phyloP scores from a whole-genome alignment of 306 rosid genomes.

The Trichosanthes cucumerina region DNA sequence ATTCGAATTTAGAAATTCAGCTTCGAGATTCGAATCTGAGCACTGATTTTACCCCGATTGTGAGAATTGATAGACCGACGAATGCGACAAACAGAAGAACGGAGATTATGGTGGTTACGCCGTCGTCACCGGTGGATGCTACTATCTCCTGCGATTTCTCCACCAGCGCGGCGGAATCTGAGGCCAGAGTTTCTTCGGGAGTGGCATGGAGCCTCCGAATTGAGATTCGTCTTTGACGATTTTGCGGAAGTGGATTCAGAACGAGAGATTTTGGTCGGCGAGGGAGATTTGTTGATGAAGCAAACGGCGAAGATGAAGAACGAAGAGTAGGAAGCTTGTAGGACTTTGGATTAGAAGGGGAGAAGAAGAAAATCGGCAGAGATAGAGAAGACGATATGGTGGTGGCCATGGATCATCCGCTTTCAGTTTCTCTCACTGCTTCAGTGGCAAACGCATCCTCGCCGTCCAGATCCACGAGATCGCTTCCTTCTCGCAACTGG shows the following conservation, averaged over 20 bases:
- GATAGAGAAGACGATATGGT: conserved; percentile 33
- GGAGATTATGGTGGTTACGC: conserved; percentile 32
- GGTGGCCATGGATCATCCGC: conserved; percentile 55
- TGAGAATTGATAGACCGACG: conserved; percentile 56
- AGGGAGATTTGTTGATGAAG: conserved; percentile 12
- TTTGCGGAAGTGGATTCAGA: conserved; percentile 14
- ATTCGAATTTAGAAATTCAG: neutral
- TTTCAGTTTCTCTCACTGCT: conserved; percentile 9
- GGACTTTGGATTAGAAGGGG: conserved; percentile 20
- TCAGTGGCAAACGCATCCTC: conserved; percentile 6
- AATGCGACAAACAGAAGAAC: conserved; percentile 67
- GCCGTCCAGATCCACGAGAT: neutral
- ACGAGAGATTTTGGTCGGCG: conserved; percentile 14
- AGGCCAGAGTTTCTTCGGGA: conserved; percentile 27
- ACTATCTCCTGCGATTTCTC: conserved; percentile 47
- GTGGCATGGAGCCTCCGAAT: conserved; percentile 24
- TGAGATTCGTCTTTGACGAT: conserved; percentile 10
- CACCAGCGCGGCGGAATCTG: conserved; percentile 28
- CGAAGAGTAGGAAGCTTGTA: conserved; percentile 11
- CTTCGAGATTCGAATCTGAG: neutral
- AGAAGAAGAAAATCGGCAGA: conserved; percentile 27
- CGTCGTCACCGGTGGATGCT: conserved; percentile 32
- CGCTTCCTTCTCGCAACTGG: neutral
- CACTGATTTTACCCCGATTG: conserved; percentile 54
- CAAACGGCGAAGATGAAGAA: conserved; percentile 10